Evolutionary conservation across 768 basidiomycete species (phyloP).

Genomic region (Pleurotus cornucopiae): DNA sequence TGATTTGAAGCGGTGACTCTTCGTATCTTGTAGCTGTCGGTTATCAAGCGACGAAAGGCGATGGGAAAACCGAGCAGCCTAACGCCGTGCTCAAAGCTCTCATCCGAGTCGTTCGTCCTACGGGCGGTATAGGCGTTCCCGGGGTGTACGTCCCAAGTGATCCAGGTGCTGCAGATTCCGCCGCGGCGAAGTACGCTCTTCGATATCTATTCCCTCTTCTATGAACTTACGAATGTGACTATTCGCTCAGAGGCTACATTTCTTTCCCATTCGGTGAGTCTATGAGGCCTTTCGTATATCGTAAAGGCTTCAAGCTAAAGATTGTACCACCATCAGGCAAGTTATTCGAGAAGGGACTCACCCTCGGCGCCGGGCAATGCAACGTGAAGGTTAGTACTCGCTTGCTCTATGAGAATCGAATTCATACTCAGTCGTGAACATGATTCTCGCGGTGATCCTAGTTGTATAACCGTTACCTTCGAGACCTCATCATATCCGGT

Average conservation of each 20-base stretch:
- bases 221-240: too few species aligned
- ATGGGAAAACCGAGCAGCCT: slow-evolving; percentile 56
- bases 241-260: slow-evolving; percentile 36
- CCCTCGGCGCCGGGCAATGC: slow-evolving; percentile 50
- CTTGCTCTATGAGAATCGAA: not conserved
- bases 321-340: slow-evolving; percentile 18
- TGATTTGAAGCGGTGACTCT: not conserved
- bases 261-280: slow-evolving; percentile 44
- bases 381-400: slow-evolving; percentile 41
- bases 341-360: slow-evolving; percentile 54
- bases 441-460: slow-evolving; percentile 12
- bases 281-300: too few species aligned
- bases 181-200: slow-evolving; percentile 37
- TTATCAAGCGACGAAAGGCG: slow-evolving; percentile 48
- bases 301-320: not conserved
- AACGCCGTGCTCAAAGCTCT: slow-evolving; percentile 48
- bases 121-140: slow-evolving; percentile 55
- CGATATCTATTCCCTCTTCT: too few species aligned
- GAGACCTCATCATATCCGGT: slow-evolving; percentile 51
- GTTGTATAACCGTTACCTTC: slow-evolving; percentile 49
- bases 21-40: slow-evolving; percentile 35
- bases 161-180: slow-evolving; percentile 52
- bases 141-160: slow-evolving; percentile 55
- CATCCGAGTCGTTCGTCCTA: slow-evolving; percentile 47
- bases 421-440: not conserved